Percentiles rank a stretch among this genome's conserved stretches.
These are phyloP conservation scores for Lactarius akahatsu DNA, from an alignment of 768 basidiomycete species.

Conservation along the genomic window DNA sequence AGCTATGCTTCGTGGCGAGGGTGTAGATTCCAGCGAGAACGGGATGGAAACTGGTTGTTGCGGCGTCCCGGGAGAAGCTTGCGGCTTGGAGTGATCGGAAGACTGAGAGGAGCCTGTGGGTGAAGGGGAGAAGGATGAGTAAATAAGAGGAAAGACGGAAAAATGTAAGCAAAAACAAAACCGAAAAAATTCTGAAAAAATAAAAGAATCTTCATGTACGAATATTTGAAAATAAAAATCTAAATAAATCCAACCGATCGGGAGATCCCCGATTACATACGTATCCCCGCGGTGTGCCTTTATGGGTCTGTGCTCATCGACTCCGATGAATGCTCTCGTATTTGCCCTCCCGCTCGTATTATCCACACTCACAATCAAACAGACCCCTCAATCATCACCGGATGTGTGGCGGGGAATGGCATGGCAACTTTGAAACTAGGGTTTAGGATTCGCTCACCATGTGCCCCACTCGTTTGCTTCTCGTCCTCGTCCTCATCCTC, in stretches of 20 bases:
- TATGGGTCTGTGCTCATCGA: not conserved
- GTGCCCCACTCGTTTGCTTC: not conserved
- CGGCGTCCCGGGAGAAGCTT: not conserved
- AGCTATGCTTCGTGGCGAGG: not conserved
- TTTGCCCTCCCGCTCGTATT: not conserved
- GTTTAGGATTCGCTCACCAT: slow-evolving; percentile 20
- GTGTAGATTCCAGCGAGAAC: not conserved
- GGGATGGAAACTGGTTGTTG: slow-evolving; percentile 1
- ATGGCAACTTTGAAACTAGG: slow-evolving; percentile 1
- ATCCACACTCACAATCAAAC: not conserved
- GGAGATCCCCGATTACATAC: slow-evolving; percentile 26
- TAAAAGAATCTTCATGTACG: slow-evolving; percentile 13
- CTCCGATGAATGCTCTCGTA: not conserved
- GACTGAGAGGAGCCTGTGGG: not conserved
- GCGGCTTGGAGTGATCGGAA: slow-evolving; percentile 4
- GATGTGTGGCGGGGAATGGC: not conserved
- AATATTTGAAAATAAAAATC: slow-evolving; percentile 1
- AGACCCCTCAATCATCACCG: not conserved
- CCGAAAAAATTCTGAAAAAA: not conserved
- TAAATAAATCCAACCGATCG: slow-evolving; percentile 4
- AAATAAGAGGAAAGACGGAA: slow-evolving; percentile 1
- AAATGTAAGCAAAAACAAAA: slow-evolving; percentile 8
- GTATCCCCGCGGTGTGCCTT: slow-evolving; percentile 16
- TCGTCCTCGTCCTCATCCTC: slow-evolving; percentile 9
- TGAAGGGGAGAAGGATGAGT: not conserved